Base-by-base conservation (phyloP, 495 filamentous ascomycete genomes). In the Aspergillus asperescens region DNA sequence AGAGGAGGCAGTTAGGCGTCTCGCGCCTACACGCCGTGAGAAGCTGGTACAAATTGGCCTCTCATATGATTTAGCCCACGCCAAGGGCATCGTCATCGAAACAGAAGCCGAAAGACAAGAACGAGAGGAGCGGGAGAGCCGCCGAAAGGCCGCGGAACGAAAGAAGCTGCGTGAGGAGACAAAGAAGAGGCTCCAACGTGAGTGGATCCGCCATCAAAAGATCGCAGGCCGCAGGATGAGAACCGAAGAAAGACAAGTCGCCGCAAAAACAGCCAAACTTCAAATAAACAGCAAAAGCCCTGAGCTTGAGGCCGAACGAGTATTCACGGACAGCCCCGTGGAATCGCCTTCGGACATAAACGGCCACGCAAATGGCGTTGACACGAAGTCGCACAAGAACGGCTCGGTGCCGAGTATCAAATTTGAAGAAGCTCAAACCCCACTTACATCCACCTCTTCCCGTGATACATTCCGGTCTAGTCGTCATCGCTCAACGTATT, bases 21-120 rank as follows among this genome's bases (percentile, higher is more conserved):
- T 83, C 47, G 85, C 83, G 20, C 74, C 77, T 32, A 62, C 64
- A 1, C 77, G 81, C 20, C 83, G 89, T 23, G 88, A 91, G 40
- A 96, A 96, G 66, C 75, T 96, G 2, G 79, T 90, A 2, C 83
- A 87, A 50, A 83, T 92, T 18, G 90, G 88, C 4, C 77, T 86
- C 23, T 83, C 85, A 4, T 94, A 95, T 51, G 91, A 96, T 61
- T 68, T 92, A 8, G 89, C 90, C 4, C 88, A 94, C 60, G 84
- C 82, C 29, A 91, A 90, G 64, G 86, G 84, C 15, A 77, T 84
- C 18, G 72, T 85, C 19, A 65, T 74, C 24, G 84, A 89, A 57
- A 82, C 81, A 5, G 72, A 83, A n/a, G 72, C 78, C 48, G 85
- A 89, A 60, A 84, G 82, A 64, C 58, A 66, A 23, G 61, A 54